A percentile compares a stretch with the other conserved stretches of the same genome.
phyloP scores from a whole-genome alignment of 352 stramenopile species.

The Globisporangium perplexum region DNA sequence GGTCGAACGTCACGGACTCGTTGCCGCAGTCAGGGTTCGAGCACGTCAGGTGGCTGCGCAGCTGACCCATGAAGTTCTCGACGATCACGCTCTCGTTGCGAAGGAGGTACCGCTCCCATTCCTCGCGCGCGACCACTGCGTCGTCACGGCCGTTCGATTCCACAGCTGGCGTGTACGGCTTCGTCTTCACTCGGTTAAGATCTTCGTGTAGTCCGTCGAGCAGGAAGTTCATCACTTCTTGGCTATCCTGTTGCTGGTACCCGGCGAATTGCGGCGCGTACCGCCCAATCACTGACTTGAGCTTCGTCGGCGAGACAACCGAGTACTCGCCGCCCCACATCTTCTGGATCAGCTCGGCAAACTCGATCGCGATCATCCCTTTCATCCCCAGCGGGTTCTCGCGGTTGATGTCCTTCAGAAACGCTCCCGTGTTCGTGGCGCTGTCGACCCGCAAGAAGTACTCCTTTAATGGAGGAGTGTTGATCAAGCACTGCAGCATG shows the following conservation, averaged over 20 bases:
- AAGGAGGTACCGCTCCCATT: constrained; percentile 82
- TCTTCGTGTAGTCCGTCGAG: constrained; percentile 91
- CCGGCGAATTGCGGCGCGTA: constrained; percentile 87
- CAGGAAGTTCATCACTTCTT: constrained; percentile 92
- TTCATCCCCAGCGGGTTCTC: constrained; percentile 93
- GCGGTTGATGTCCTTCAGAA: constrained; percentile 89
- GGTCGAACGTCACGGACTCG: constrained; percentile 86
- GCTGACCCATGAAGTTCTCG: constrained; percentile 88
- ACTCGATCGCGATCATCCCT: constrained; percentile 93
- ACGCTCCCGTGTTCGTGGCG: constrained; percentile 25
- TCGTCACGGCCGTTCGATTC: constrained; percentile 69
- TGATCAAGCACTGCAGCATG: constrained; percentile 91
- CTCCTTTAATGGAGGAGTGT: constrained; percentile 88
- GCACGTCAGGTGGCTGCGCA: constrained; percentile 86
- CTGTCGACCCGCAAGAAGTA: constrained; percentile 90
- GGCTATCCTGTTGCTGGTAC: constrained; percentile 89
- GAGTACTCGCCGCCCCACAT: constrained; percentile 92
- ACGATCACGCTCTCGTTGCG: constrained; percentile 91
- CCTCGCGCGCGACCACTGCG: constrained; percentile 59
- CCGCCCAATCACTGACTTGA: constrained; percentile 84
- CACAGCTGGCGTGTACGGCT: constrained; percentile 73
- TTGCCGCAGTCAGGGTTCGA: constrained; percentile 65
- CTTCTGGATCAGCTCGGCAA: constrained; percentile 90
- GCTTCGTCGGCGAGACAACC: constrained; percentile 60
- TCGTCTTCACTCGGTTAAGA: constrained; percentile 80